Percentiles rank a stretch among this genome's conserved stretches.
These are phyloP conservation scores for Jacaranda copaia DNA, from an alignment of 257 asterid species.

Conservation along the genomic window DNA sequence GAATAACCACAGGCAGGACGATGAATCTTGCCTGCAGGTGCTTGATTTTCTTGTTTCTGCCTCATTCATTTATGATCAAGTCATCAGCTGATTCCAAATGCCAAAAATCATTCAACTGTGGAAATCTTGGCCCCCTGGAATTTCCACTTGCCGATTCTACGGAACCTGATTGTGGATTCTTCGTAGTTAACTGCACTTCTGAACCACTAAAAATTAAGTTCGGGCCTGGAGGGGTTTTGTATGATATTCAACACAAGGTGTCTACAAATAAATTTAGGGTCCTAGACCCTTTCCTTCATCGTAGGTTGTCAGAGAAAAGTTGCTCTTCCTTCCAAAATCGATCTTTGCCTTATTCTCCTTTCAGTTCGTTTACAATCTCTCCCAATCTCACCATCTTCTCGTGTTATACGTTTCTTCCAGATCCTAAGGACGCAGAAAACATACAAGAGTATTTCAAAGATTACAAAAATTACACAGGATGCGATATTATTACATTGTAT, in stretches of 20 bases:
- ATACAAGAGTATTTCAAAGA: background rate
- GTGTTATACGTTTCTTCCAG: background rate
- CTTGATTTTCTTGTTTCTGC: constrained; percentile 12
- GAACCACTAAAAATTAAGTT: constrained; percentile 24
- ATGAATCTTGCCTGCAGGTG: background rate
- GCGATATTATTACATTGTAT: background rate
- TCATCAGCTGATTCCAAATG: constrained; percentile 38
- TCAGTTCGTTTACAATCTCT: constrained; percentile 24
- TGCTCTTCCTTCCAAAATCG: background rate
- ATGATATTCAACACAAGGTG: background rate
- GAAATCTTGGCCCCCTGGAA: constrained; percentile 26
- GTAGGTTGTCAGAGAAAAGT: too few relatives aligned
- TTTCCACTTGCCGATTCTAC: constrained; percentile 38
- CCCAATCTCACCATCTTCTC: constrained; percentile 38
- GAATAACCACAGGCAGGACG: background rate
- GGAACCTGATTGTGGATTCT: constrained; percentile 30
- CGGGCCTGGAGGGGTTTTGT: background rate
- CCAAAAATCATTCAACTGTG: constrained; percentile 43
- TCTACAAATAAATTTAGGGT: background rate
- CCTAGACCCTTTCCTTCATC: too few relatives aligned
- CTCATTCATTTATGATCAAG: constrained; percentile 17
- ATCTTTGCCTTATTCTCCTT: constrained; percentile 22
- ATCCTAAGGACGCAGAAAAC: too few relatives aligned
- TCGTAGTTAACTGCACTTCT: constrained; percentile 29
- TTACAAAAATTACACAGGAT: background rate